A percentile compares a stretch with the other conserved stretches of the same genome.
Evolutionary conservation across 768 basidiomycete genomes (phyloP).

Genomic region (Tricholoma saponaceum): DNA sequence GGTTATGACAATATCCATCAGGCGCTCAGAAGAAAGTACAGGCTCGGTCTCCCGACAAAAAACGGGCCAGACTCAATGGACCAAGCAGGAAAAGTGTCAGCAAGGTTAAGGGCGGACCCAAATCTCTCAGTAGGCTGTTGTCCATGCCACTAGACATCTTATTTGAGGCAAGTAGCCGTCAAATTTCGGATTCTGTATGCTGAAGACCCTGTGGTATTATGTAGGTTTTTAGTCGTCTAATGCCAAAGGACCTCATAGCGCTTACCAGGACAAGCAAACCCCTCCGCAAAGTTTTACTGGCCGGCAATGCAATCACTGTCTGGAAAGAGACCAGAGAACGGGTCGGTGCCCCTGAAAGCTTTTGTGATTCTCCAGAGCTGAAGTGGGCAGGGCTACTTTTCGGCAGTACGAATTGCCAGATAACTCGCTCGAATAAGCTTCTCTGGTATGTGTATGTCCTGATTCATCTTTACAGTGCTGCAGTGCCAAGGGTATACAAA

Average conservation of each 20-base stretch:
- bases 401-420: conserved; percentile 16
- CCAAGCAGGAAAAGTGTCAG: not conserved
- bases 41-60: not conserved
- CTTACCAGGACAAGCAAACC: conserved; percentile 20
- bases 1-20: not conserved
- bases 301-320: conserved; percentile 11
- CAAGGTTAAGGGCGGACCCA: not conserved
- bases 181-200: too few relatives aligned
- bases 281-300: conserved; percentile 17
- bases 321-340: conserved; percentile 21
- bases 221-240: conserved; percentile 22
- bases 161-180: conserved; percentile 14
- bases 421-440: too few relatives aligned
- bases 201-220: too few relatives aligned
- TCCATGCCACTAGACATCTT: conserved; percentile 26
- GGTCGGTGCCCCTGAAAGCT: conserved; percentile 16
- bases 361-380: conserved; percentile 20
- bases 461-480: too few relatives aligned
- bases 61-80: not conserved
- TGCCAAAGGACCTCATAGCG: conserved; percentile 20
- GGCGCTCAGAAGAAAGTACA: not conserved
- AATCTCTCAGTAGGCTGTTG: conserved; percentile 7
- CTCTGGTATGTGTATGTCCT: too few relatives aligned
- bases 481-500: conserved; percentile 12
- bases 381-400: conserved; percentile 25